Percentiles rank a stretch among this genome's conserved stretches.
These are phyloP conservation scores for Hypoxylon sp. DNA, from an alignment of 2,329 filamentous ascomycete species.

Conservation along the genomic window DNA sequence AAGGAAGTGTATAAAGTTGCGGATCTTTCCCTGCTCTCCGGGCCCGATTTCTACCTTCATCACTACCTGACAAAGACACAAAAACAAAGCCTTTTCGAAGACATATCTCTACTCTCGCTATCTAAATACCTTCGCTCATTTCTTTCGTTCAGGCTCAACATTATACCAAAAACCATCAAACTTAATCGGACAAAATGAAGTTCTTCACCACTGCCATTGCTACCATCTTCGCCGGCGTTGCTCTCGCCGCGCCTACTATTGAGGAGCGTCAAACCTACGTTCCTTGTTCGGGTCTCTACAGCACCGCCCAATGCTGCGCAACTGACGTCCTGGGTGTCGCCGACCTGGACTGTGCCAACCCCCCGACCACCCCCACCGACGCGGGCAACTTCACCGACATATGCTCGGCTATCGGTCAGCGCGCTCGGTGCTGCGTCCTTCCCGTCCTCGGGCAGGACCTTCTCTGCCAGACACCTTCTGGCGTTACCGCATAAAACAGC, in stretches of 20 bases:
- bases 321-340: constrained; percentile 68
- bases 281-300: constrained; percentile 61
- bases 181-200: constrained; percentile 45
- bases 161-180: constrained; percentile 16
- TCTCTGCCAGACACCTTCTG: constrained; percentile 54
- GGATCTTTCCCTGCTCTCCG: constrained; percentile 15
- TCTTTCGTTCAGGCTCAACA: constrained; percentile 15
- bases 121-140: constrained; percentile 8
- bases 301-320: constrained; percentile 70
- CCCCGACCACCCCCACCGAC: constrained; percentile 57
- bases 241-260: constrained; percentile 42
- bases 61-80: constrained; percentile 24
- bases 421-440: constrained; percentile 66
- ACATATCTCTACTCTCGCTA: constrained; percentile 11
- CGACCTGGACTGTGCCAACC: constrained; percentile 65
- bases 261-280: constrained; percentile 51
- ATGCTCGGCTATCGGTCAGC: constrained; percentile 62
- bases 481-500: constrained; percentile 38
- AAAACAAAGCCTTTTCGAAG: constrained; percentile 26
- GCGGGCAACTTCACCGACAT: constrained; percentile 62
- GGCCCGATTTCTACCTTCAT: constrained; percentile 18
- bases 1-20: constrained; percentile 36
- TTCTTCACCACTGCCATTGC: constrained; percentile 41
- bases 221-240: constrained; percentile 44
- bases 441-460: constrained; percentile 59